Evolutionary conservation across 2,329 filamentous ascomycete species (phyloP), one percentile per base, ranked within the genome.

Genomic region (Thielaviopsis populi): DNA sequence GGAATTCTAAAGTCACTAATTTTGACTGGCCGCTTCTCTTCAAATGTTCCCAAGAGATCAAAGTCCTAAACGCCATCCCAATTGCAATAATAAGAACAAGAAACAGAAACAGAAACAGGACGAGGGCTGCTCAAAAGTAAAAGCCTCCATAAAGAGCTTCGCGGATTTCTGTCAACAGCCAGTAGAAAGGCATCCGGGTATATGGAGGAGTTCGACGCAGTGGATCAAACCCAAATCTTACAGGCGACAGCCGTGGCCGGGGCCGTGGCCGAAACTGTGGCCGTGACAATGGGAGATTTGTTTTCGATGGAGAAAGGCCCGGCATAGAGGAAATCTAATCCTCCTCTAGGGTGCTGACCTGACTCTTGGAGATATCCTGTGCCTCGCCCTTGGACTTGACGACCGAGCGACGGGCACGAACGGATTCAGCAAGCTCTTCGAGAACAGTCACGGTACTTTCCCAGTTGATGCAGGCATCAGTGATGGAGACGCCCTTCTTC

Each of bases 401-500:
- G 50, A 76, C 65, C 70, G 83, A 78, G 70, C 94, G 83, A 69
- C 92, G 83, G 68, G 83, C 82, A 61, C 88, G 83, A 62, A 97
- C 87, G 42, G 89, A 88, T n/a, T 84, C 83, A 5, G 94, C 91
- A 37, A 97, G 81, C 69, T 92, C 82, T 74, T 96, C 88, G 27
- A 97, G 80, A 0, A 94, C 88, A 1, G 82, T 77, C 50, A 94
- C 83, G 1, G 91, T 96, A 62, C 79, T 81, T 15, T 95, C 89
- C 92, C 92, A 96, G 79, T 88, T 80, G 72, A 99, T 96, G 78
- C 92, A 99, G 64, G 91, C 92, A 74, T 96, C 91, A 0, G 91
- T 96, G 76, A 96, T 96, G 75, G 87, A 92, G 71, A 96, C 88
- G 69, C 91, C 91, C 76, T 89, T 90, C 79, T 91, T 89, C 61